Base-by-base conservation (phyloP, 768 basidiomycete genomes). In the Auricularia cornea region DNA sequence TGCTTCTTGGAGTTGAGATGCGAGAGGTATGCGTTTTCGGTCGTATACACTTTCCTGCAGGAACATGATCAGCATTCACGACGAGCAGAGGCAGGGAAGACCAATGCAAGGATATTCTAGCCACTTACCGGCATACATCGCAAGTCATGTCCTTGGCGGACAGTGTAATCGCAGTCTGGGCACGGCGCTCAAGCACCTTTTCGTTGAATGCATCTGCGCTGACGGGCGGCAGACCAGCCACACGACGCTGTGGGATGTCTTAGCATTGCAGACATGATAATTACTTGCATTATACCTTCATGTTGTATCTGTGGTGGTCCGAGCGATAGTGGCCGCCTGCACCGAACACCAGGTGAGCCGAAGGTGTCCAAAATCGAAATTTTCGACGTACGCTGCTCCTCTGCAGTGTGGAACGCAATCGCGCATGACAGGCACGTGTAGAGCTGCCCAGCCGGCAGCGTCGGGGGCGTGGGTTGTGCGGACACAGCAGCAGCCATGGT, bases 251-350 rank as follows among this genome's bases (percentile, higher is more conserved):
- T 10, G 31, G 35, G 14, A 35, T 20, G n/a, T 60, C 31, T 29
- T 14, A 52, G 44, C 23, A n/a, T 18, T 38, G n/a, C 1, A 31
- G 38, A n/a, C 30, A 48, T 35, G n/a, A 18, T 60, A 44, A 59
- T 33, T 59, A 56, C 14, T 56, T 31, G 26, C 26, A 35, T 8
- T 71, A 63, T 20, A 77, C 73, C 70, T 96, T 96, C 87, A 98
- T 93, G 72, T 99, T 99, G 77, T 99, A 99, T 61, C 94, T 81
- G 77, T 99, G 97, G 74, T 91, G 90, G 75, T 99, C 97, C 29
- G 92, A 92, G 66, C 86, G 85, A 74, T 96, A 98, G 72, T 99
- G 97, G 0, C 78, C 76, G 64, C 96, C 90, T 92, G 68, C 16
- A 68, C 60, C 56, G 26, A 67, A 61, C 26, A 66, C 64, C 31